Conservation (phyloP, 169 alveolate species). For the Toxoplasma gondii region DNA sequence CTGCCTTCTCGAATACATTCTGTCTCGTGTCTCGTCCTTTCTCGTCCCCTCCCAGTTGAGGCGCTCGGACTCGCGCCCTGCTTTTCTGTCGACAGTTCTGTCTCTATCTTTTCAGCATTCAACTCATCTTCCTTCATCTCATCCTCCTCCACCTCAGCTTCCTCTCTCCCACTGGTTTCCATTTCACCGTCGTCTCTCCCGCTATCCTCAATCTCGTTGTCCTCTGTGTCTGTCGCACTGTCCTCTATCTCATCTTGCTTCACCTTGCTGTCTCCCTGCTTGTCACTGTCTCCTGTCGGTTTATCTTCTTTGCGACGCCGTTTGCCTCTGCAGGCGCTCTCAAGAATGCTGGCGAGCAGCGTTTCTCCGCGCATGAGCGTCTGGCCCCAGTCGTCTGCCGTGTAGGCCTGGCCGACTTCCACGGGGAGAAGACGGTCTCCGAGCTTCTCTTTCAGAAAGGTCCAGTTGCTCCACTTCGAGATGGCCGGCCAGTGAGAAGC, state of each 20-base stretch:
- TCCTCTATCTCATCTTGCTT: not conserved
- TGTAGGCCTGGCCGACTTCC: conserved; percentile 59
- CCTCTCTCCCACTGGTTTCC: not conserved
- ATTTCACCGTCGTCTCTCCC: not conserved
- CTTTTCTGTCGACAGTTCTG: too few species aligned
- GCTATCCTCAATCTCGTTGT: not conserved
- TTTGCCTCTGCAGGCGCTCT: not conserved
- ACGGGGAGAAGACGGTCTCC: conserved; percentile 52
- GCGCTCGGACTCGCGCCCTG: too few species aligned
- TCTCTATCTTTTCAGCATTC: too few species aligned
- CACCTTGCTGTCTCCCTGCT: not conserved
- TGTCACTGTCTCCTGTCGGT: not conserved
- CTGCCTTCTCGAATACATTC: not conserved
- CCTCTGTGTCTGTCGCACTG: not conserved
- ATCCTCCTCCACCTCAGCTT: not conserved
- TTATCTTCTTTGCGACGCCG: not conserved
- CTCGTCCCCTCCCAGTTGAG: not conserved
- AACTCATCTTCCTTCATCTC: not conserved
- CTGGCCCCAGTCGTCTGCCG: conserved; percentile 65
- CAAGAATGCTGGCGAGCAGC: not conserved
- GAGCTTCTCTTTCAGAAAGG: conserved; percentile 32
- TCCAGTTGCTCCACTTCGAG: conserved; percentile 13
- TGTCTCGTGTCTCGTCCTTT: not conserved
- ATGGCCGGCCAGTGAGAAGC: conserved; percentile 27
- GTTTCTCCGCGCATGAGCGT: conserved; percentile 56